Evolutionary conservation across 345 rosid species (phyloP).

Genomic region (Trapa incisa): DNA sequence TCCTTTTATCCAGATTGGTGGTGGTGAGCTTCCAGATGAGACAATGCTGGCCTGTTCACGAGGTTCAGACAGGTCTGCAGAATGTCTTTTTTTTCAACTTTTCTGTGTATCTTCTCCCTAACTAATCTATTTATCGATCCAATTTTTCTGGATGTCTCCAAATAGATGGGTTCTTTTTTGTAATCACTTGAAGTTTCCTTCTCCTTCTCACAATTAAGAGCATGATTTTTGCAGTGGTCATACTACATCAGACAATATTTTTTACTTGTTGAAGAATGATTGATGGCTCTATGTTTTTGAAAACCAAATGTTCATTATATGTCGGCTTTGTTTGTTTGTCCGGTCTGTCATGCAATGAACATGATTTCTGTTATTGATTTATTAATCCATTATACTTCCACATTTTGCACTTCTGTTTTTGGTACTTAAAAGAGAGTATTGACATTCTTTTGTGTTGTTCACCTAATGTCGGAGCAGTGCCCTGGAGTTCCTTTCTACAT

Average conservation of each 20-base stretch:
- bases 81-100: not conserved
- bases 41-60: slow-evolving; percentile 72
- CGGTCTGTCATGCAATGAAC: not conserved
- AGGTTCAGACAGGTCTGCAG: slow-evolving; percentile 85
- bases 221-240: not conserved
- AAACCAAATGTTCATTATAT: not conserved
- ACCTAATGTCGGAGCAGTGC: slow-evolving; percentile 39
- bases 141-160: too few species aligned
- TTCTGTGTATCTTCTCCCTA: not conserved
- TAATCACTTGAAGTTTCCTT: not conserved
- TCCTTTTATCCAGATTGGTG: slow-evolving; percentile 60
- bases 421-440: not conserved
- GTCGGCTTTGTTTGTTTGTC: not conserved
- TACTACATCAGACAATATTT: not conserved
- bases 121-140: too few species aligned
- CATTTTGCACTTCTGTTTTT: not conserved
- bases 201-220: not conserved
- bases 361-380: not conserved
- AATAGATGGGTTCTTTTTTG: too few species aligned
- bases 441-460: not conserved
- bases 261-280: not conserved
- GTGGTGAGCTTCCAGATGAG: slow-evolving; percentile 83
- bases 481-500: slow-evolving; percentile 65
- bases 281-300: not conserved
- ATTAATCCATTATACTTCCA: not conserved